Percentiles rank a stretch among this genome's conserved stretches.
These are phyloP conservation scores for Stromatinia cepivora DNA, from an alignment of 2,329 filamentous ascomycete genomes.

Conservation along the genomic window DNA sequence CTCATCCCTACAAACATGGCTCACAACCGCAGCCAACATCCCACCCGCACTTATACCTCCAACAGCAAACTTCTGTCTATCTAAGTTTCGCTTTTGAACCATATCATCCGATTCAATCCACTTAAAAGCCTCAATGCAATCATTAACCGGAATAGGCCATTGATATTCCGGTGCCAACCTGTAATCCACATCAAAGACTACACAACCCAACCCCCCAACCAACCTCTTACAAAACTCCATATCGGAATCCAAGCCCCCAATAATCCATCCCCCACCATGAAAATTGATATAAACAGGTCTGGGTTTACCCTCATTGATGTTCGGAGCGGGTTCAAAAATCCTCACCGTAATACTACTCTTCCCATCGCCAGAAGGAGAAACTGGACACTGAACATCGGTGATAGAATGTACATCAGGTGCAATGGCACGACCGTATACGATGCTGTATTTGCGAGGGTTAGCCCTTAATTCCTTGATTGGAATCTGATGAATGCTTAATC, in stretches of 20 bases:
- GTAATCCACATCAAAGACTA: slow-evolving; percentile 49
- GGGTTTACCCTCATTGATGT: slow-evolving; percentile 33
- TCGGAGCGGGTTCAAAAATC: slow-evolving; percentile 44
- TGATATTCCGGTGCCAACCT: slow-evolving; percentile 48
- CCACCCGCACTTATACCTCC: slow-evolving; percentile 32
- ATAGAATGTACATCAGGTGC: slow-evolving; percentile 42
- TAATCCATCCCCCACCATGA: slow-evolving; percentile 44
- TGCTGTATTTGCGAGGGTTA: slow-evolving; percentile 44
- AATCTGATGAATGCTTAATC: slow-evolving; percentile 45
- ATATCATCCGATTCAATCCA: slow-evolving; percentile 40
- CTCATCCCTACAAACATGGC: slow-evolving; percentile 29
- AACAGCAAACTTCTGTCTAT: slow-evolving; percentile 28
- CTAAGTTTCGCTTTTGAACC: slow-evolving; percentile 31
- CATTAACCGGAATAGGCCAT: slow-evolving; percentile 48
- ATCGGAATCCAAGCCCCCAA: slow-evolving; percentile 44
- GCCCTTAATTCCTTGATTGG: slow-evolving; percentile 41
- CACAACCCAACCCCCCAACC: slow-evolving; percentile 43
- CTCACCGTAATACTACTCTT: slow-evolving; percentile 43
- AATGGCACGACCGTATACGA: slow-evolving; percentile 42
- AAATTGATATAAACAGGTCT: slow-evolving; percentile 45
- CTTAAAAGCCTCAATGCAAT: slow-evolving; percentile 48
- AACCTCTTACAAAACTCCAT: slow-evolving; percentile 46
- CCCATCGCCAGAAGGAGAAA: slow-evolving; percentile 44
- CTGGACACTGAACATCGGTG: slow-evolving; percentile 43
- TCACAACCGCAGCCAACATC: slow-evolving; percentile 29